Percentiles rank a stretch among this genome's conserved stretches.
These are phyloP conservation scores for Trichoderma sp. DNA, from an alignment of 2,329 filamentous ascomycete species.

Conservation along the genomic window DNA sequence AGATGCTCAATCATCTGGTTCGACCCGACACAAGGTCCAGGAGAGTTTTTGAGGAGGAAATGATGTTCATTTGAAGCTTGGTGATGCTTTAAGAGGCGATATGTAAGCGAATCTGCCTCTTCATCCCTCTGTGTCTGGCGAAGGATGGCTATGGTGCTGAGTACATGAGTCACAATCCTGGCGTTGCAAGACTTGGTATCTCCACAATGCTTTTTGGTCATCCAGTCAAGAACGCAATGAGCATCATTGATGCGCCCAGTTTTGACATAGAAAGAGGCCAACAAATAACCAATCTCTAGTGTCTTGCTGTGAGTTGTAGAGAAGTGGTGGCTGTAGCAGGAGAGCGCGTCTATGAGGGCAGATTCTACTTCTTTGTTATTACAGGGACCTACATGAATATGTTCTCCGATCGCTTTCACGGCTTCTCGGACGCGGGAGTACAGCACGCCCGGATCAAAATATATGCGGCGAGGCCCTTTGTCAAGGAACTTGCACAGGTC, in stretches of 20 bases:
- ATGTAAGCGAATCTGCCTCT: neutral
- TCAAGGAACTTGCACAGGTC: neutral
- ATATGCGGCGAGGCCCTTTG: neutral
- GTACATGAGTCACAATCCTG: neutral
- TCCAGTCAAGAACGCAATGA: neutral
- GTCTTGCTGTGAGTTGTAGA: neutral
- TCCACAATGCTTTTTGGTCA: neutral
- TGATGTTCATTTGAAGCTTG: neutral
- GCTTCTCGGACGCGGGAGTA: neutral
- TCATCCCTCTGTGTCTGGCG: neutral
- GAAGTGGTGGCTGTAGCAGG: neutral
- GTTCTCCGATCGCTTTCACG: neutral
- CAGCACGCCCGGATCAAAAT: neutral
- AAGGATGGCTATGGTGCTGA: neutral
- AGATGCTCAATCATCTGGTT: neutral
- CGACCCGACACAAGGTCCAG: rapidly evolving
- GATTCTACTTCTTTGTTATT: neutral
- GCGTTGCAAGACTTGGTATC: rapidly evolving
- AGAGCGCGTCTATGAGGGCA: neutral
- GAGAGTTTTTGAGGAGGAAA: neutral
- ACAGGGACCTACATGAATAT: too few relatives aligned
- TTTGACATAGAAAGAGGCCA: neutral
- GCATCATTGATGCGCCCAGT: neutral
- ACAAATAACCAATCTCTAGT: neutral
- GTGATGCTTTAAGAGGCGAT: neutral